Base-by-base conservation (phyloP, 2,329 filamentous ascomycete genomes). In the Sarocladium oryzae region DNA sequence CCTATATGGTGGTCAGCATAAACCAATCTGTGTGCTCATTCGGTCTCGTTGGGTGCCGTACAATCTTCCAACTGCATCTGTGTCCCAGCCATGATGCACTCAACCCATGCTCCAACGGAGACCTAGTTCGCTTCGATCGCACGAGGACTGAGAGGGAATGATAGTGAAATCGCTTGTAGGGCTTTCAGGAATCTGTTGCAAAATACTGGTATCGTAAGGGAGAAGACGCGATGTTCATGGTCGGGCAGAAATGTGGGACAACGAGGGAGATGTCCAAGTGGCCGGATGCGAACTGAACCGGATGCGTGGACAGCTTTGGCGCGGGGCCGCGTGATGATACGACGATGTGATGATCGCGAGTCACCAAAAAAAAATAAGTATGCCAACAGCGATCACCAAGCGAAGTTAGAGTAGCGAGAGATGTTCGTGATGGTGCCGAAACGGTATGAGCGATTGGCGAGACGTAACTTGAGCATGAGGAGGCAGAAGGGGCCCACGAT, bases 61-160 rank as follows among this genome's bases (percentile, higher is more conserved):
- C 90, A 95, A 70, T 96, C 89, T 81, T 90, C 86, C 75, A 96
- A 77, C 71, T 83, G 84, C 87, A 93, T 89, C 69, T 86, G 88
- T 76, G 75, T 74, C 75, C 81, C 77, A 73, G 81, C 76, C 87
- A 92, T 92, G 65, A 66, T 82, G 78, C 67, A 71, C 56, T 54
- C 57, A 55, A 54, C 55, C 61, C 65, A 66, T 67, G 56, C 62
- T 62, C 60, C 52, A 51, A 35, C 46, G 41, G 18, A 36, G 30
- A 11, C 7, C 10, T 36, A 20, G 2, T 11, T 4, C 4, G 46
- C 15, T 36, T 18, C 24, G n/a, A 37, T 36, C 3, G 43, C 26
- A 5, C 43, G n/a, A 21, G 32, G 55, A 51, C 23, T 9, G n/a
- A 36, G 23, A 15, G 49, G 26, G 18, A 41, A 37, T 52, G 35